Percentiles rank a stretch among this genome's conserved stretches.
phyloP scores from a whole-genome alignment of 768 basidiomycete species.

The Boletellus ananas region DNA sequence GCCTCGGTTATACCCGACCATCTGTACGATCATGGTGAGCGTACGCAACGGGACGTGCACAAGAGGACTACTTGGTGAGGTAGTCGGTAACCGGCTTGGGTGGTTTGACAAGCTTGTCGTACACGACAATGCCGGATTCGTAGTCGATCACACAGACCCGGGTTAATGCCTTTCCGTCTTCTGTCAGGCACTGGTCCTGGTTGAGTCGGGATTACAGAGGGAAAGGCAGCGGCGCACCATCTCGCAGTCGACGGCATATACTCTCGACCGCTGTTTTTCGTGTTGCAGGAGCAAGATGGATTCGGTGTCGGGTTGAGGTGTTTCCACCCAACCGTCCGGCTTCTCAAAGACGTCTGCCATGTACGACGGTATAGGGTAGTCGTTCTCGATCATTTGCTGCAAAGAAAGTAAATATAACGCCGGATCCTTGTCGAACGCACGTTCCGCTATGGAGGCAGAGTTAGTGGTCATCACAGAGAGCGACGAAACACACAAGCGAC shows the following conservation, averaged over 20 bases:
- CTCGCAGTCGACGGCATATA: conserved; percentile 93
- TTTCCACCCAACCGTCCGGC: conserved; percentile 77
- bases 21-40: conserved; percentile 33
- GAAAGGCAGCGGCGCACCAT: conserved; percentile 59
- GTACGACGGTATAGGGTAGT: conserved; percentile 87
- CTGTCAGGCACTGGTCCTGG: conserved; percentile 69
- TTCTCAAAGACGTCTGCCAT: conserved; percentile 68
- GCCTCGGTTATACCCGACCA: conserved; percentile 93
- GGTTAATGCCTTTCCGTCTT: conserved; percentile 86
- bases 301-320: conserved; percentile 46
- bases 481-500: conserved; percentile 30
- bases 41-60: not conserved
- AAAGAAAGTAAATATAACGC: conserved; percentile 68
- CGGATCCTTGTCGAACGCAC: conserved; percentile 59
- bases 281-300: conserved; percentile 30
- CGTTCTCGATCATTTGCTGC: conserved; percentile 91
- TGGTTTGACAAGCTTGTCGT: conserved; percentile 89
- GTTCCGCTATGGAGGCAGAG: conserved; percentile 45
- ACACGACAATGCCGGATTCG: conserved; percentile 64
- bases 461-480: conserved; percentile 1
- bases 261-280: conserved; percentile 38
- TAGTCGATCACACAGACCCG: conserved; percentile 83
- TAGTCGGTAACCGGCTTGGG: conserved; percentile 83
- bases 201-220: not conserved
- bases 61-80: conserved; percentile 64